Base-by-base conservation (phyloP, 2,329 filamentous ascomycete species). In the Microsporum canis region DNA sequence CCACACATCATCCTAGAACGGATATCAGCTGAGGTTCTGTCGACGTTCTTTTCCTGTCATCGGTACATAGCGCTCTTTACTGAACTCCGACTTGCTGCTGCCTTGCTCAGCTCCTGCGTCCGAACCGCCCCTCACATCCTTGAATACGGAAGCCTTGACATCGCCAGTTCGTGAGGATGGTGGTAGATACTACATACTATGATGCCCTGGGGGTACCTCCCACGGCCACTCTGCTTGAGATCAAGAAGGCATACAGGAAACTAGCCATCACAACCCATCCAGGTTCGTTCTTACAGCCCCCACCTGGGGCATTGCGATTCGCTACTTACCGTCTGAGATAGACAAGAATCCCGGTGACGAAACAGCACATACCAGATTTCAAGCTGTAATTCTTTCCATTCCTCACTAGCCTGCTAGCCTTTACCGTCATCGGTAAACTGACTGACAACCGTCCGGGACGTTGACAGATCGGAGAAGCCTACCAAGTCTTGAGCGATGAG, bases 301-400 rank as follows among this genome's bases (percentile, higher is more conserved):
- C 57, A 6, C 6, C n/a, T 41, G 17, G 34, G 23, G n/a, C 33
- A 59, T 59, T 23, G 23, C 12, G 27, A 27, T 58, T 51, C 66
- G 67, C 66, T 57, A 7, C 43, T 65, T 45, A 63, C 47, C 38
- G 51, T 55, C 60, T 41, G 66, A 66, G 49, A 61, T 71, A 89
- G 94, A 99, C 79, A 99, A 99, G 80, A 99, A 99, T 76, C 94
- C 92, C 62, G 89, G 91, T 70, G 94, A 99, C 73, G 91, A 94
- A 66, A 90, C 88, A 29, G 94, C 94, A 41, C 89, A 96, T 77
- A 88, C 86, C 71, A 92, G 91, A 75, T 99, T 99, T 77, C 94
- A 99, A 78, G 85, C 84, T 63, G 91, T 95, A 76, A 62, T 76
- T 68, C 45, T 14, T 60, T 36, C 49, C 39, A 12, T 51, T 33